Base-by-base conservation (phyloP, 1,284 basidiomycete species). In the Apiotrichum brassicae region DNA sequence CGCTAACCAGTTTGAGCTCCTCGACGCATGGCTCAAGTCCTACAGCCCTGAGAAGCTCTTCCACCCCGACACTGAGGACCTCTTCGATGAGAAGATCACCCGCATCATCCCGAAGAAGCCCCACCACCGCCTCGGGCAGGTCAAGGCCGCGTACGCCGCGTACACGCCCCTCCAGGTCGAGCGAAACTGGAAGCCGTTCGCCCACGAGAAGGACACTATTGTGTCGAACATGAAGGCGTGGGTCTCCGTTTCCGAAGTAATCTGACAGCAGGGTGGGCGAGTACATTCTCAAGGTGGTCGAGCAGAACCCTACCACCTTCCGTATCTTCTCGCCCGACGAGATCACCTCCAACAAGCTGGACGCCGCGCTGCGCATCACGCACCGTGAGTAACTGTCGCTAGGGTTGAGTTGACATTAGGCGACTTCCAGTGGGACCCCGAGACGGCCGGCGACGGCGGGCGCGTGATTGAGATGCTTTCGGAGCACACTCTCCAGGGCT, bases 311-410 rank as follows among this genome's bases (percentile, higher is more conserved):
- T 1, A 76, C 75, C 23, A 76, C 78, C 0, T 91, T 92, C 78
- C 79, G 90, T 46, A 86, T 93, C 54, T 92, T 92, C 76, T 88
- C 85, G n/a, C 90, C 90, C 0, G 90, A 94, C 62, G 74, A 74
- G 61, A 77, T 92, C n/a, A 82, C 83, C 8, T 87, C 85, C 28
- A 93, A 93, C 75, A 91, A 93, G 73, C 81, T 94, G 18, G 86
- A 86, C 63, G 85, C 1, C 76, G 74, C 78, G 0, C 90, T 92
- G 78, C 79, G 88, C 44, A 85, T 93, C 54, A 72, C 68, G 41
- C 67, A 68, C 46, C 42, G 53, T n/a, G n/a, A n/a, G n/a, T n/a
- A n/a, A n/a, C n/a, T n/a, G n/a, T n/a, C n/a, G n/a, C n/a, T n/a
- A n/a, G n/a, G n/a, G n/a, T n/a, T n/a, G n/a, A n/a, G n/a, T n/a